A percentile compares a stretch with the other conserved stretches of the same genome.
phyloP scores from a whole-genome alignment of 176 grass and related monocot species.

The Olyra latifolia region DNA sequence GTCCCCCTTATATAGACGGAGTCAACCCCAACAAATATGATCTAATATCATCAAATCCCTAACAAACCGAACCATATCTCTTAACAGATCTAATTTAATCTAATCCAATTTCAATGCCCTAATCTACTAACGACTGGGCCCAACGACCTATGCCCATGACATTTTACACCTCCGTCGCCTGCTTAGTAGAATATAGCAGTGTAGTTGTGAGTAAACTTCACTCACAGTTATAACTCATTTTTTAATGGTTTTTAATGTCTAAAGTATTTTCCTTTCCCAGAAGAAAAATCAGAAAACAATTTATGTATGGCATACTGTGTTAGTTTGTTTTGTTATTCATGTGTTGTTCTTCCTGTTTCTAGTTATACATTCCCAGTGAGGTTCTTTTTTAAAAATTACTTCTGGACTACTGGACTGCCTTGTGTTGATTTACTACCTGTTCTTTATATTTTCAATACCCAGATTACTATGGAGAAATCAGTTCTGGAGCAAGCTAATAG shows the following conservation, averaged over 20 bases:
- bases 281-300: constrained; percentile 12
- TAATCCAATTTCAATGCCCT: too few relatives aligned
- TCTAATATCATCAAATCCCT: too few relatives aligned
- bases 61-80: too few relatives aligned
- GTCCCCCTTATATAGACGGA: too few relatives aligned
- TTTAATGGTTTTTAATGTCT: constrained; percentile 12
- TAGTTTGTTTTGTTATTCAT: constrained; percentile 11
- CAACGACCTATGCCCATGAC: too few relatives aligned
- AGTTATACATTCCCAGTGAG: constrained; percentile 13
- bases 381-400: constrained; percentile 1
- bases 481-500: constrained; percentile 89
- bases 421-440: constrained; percentile 8
- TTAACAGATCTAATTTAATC: too few relatives aligned
- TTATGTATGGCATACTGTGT: not conserved
- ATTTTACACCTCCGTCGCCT: not conserved
- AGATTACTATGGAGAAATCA: constrained; percentile 98
- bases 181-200: constrained; percentile 11
- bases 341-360: constrained; percentile 26
- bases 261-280: not conserved
- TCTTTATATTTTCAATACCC: constrained; percentile 40
- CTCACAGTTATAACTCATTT: not conserved
- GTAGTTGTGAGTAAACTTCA: constrained; percentile 1
- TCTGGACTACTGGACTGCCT: constrained; percentile 1
- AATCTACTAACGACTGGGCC: too few relatives aligned
- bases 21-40: too few relatives aligned